A percentile compares a stretch with the other conserved stretches of the same genome.
phyloP scores from a whole-genome alignment of 306 rosid genomes.

The Medicago truncatula region DNA sequence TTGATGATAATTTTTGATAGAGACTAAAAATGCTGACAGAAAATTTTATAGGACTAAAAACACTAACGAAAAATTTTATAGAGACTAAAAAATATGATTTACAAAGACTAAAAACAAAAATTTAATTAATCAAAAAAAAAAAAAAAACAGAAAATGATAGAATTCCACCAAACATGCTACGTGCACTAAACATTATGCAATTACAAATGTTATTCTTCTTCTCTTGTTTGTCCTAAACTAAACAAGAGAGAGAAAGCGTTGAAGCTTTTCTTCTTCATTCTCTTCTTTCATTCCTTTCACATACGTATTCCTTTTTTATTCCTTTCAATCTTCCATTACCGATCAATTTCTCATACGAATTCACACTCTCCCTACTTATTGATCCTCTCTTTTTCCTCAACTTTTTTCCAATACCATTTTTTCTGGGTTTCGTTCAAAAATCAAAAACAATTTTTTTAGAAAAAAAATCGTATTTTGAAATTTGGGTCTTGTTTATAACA shows the following conservation, averaged over 20 bases:
- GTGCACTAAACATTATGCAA: slow-evolving; percentile 17
- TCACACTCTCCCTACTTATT: not conserved
- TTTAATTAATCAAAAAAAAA: no score
- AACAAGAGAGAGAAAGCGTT: slow-evolving; percentile 16
- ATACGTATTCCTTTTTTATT: not conserved
- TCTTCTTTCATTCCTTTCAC: not conserved
- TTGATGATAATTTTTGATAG: no score
- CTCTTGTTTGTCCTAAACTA: slow-evolving; percentile 4
- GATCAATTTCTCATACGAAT: slow-evolving; percentile 25
- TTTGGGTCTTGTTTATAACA: slow-evolving; percentile 10
- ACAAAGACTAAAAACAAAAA: no score
- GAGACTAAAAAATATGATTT: no score
- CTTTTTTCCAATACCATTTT: not conserved
- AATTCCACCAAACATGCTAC: slow-evolving; percentile 23
- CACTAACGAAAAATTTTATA: no score
- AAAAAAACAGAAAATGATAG: no score
- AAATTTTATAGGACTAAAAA: no score
- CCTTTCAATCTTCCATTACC: slow-evolving; percentile 10
- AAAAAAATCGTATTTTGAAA: not conserved
- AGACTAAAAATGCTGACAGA: no score
- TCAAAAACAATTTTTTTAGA: not conserved
- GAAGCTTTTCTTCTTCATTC: slow-evolving; percentile 36
- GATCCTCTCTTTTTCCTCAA: slow-evolving; percentile 13
- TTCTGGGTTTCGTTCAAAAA: not conserved
- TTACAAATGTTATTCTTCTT: not conserved